These are phyloP conservation scores for Xylaria sp. DNA, from an alignment of 2,329 filamentous ascomycete genomes.

Conservation along the genomic window DNA sequence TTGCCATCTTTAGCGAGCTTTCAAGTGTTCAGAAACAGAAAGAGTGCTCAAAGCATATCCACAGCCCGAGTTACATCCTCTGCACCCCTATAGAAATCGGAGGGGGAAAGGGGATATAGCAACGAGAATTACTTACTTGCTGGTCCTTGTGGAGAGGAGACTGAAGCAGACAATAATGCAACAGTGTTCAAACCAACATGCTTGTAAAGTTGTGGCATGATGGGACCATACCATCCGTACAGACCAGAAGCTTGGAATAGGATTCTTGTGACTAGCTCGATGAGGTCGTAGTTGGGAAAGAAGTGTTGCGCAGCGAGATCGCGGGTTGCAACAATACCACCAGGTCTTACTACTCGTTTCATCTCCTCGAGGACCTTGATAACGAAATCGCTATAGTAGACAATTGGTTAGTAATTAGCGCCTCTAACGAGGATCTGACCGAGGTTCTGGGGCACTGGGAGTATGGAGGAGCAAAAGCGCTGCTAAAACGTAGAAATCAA, in stretches of 20 bases:
- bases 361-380: constrained; percentile 10
- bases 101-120: not conserved
- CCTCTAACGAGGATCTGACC: not conserved
- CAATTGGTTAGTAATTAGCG: not conserved
- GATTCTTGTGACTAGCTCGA: not conserved
- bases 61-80: not conserved
- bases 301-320: constrained; percentile 17
- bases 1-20: not conserved
- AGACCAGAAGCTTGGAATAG: constrained; percentile 18
- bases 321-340: constrained; percentile 5
- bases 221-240: not conserved
- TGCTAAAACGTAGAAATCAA: not conserved
- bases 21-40: not conserved
- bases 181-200: not conserved
- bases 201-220: not conserved
- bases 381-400: not conserved
- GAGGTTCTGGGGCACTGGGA: not conserved
- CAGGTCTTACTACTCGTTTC: constrained; percentile 15
- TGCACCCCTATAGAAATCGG: not conserved
- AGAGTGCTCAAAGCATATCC: not conserved
- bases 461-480: not conserved
- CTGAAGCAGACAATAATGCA: not conserved
- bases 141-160: not conserved
- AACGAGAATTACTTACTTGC: not conserved
- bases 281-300: constrained; percentile 14